Evolutionary conservation across 2,329 filamentous ascomycete genomes (phyloP), one percentile per base, ranked within the genome.

Genomic region (Elsinoe fawcettii): DNA sequence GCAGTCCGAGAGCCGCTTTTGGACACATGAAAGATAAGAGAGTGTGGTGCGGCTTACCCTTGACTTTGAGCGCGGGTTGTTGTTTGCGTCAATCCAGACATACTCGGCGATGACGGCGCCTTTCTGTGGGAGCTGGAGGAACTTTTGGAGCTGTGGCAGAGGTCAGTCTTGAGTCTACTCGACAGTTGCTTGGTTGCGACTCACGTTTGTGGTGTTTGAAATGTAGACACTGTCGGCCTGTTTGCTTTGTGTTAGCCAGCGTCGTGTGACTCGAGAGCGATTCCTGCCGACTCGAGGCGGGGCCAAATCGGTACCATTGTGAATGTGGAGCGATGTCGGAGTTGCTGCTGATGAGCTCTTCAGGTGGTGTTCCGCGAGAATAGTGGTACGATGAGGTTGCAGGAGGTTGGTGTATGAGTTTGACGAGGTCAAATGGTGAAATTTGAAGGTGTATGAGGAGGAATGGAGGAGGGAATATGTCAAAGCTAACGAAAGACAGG

Each of bases 91-190:
- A 72, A 96, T 87, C 92, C 92, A 96, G 80, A 96, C 85, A 77
- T 96, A 96, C 79, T 96, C 92, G 70, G 90, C 92, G 75, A 96
- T 93, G 71, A 95, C 80, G 67, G 77, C 79, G 73, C 90, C 91
- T 74, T 87, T 88, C 80, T 97, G 92, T 73, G 90, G 86, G 69
- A 97, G 88, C 70, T 80, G 80, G 77, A 93, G 84, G 82, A 92
- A 97, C 77, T 96, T 96, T 74, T 86, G 78, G 74, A 96, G 85
- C 90, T 96, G 74, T 68, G 63, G 55, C 55, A 58, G 30, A 27
- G 51, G 54, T 62, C 56, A 51, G 61, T 12, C 30, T 63, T 12
- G 30, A 34, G 53, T 49, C n/a, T 55, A 18, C 16, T 34, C 16
- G 12, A 25, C 7, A 44, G 27, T 30, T 30, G 22, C 34, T 9